A percentile compares a stretch with the other conserved stretches of the same genome.
These are phyloP conservation scores for Alloteropsis angusta DNA, from an alignment of 202 grass and related monocot genomes.

Conservation along the genomic window DNA sequence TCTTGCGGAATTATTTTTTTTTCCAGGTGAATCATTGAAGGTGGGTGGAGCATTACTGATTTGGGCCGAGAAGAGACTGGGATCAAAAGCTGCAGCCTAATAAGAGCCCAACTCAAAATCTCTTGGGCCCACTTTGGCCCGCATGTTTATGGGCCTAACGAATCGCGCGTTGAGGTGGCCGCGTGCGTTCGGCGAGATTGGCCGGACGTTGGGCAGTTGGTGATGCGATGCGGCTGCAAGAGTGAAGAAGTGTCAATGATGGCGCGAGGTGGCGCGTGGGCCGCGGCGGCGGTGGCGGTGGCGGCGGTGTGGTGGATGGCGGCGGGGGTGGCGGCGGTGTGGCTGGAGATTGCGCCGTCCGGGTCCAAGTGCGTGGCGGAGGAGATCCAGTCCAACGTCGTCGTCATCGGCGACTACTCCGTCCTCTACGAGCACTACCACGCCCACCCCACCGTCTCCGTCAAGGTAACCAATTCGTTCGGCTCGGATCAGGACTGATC, in stretches of 20 bases:
- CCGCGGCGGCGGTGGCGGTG: background rate
- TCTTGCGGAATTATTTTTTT: background rate
- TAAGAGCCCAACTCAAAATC: background rate
- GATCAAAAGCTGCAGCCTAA: background rate
- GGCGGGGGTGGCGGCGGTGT: constrained; percentile 40
- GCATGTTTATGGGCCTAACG: background rate
- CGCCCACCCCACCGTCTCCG: constrained; percentile 38
- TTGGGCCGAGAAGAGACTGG: background rate
- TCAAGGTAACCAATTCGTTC: constrained; percentile 34
- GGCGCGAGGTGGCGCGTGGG: constrained; percentile 15
- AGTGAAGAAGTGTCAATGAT: too few species aligned
- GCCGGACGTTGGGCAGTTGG: background rate
- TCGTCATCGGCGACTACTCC: constrained; percentile 50
- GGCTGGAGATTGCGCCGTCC: constrained; percentile 47
- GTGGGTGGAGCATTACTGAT: background rate
- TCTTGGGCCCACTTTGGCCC: background rate
- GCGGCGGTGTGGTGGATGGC: constrained; percentile 22
- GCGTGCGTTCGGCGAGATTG: too few species aligned
- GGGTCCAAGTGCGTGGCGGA: constrained; percentile 49
- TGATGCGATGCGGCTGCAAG: background rate
- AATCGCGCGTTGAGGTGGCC: background rate
- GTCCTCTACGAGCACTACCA: constrained; percentile 36
- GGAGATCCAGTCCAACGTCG: constrained; percentile 57
- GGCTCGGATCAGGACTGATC: background rate
- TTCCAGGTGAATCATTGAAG: background rate